Conservation (phyloP, 176 grass and related monocot species). For the Paspalum notatum region DNA sequence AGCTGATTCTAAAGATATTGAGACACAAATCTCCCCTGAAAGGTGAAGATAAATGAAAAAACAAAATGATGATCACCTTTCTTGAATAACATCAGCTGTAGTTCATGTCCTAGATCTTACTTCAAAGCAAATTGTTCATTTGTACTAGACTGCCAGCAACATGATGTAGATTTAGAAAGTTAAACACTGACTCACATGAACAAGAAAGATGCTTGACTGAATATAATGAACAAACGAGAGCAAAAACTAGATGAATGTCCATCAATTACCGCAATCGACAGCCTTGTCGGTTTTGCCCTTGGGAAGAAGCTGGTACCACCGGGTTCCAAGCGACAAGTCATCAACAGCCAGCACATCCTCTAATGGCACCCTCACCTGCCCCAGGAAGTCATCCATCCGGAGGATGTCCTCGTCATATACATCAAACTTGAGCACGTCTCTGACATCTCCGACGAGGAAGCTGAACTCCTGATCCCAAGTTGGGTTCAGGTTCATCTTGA, state of each 20-base stretch:
- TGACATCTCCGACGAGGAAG: slow-evolving; percentile 62
- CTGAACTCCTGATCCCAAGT: slow-evolving; percentile 92
- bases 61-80: slow-evolving; percentile 20
- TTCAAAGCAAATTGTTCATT: background rate
- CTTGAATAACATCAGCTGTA: slow-evolving; percentile 14
- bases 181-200: slow-evolving; percentile 29
- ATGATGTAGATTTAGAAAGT: slow-evolving; percentile 30
- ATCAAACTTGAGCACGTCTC: slow-evolving; percentile 66
- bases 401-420: slow-evolving; percentile 81
- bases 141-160: background rate
- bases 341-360: slow-evolving; percentile 61
- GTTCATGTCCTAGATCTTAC: slow-evolving; percentile 11
- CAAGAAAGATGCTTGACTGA: slow-evolving; percentile 10
- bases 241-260: slow-evolving; percentile 1
- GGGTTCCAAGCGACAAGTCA: slow-evolving; percentile 54
- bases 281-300: slow-evolving; percentile 74
- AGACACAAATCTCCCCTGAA: slow-evolving; percentile 82
- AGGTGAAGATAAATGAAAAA: slow-evolving; percentile 37
- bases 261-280: slow-evolving; percentile 68
- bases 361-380: slow-evolving; percentile 67
- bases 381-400: slow-evolving; percentile 80
- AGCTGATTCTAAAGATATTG: slow-evolving; percentile 60
- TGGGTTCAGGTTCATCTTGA: slow-evolving; percentile 90
- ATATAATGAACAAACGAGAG: background rate
- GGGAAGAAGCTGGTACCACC: slow-evolving; percentile 79